These are phyloP conservation scores for Naganishia cerealis DNA, from an alignment of 1,284 basidiomycete genomes.

Conservation along the genomic window DNA sequence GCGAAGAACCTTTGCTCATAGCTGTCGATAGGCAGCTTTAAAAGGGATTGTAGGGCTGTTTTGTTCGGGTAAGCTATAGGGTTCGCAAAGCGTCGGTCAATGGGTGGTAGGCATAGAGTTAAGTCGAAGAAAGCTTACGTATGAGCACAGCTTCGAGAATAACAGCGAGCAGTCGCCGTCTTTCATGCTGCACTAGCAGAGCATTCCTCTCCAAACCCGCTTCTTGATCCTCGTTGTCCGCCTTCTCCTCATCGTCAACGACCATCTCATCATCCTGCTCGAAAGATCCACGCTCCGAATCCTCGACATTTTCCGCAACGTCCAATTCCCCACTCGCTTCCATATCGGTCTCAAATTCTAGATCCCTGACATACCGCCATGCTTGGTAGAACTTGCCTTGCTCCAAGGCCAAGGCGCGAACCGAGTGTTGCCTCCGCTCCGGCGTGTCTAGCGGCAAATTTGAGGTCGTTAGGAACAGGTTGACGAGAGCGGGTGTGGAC, in stretches of 20 bases:
- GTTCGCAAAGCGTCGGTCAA: not conserved
- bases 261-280: slow-evolving; percentile 28
- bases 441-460: slow-evolving; percentile 4
- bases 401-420: slow-evolving; percentile 3
- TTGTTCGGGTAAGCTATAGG: slow-evolving; percentile 15
- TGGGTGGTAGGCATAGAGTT: not conserved
- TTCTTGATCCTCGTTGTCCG: slow-evolving; percentile 16
- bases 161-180: slow-evolving; percentile 22
- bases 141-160: slow-evolving; percentile 27
- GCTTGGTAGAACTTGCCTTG: slow-evolving; percentile 15
- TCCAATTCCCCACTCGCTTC: slow-evolving; percentile 6
- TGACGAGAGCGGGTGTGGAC: not conserved
- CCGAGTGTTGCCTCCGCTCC: slow-evolving; percentile 8
- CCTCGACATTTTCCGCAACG: slow-evolving; percentile 8
- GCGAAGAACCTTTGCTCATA: slow-evolving; percentile 48
- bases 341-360: slow-evolving; percentile 27
- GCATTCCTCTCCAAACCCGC: slow-evolving; percentile 16
- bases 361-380: slow-evolving; percentile 25
- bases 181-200: slow-evolving; percentile 8
- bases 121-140: slow-evolving; percentile 12
- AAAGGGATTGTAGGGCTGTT: slow-evolving; percentile 40
- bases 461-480: not conserved
- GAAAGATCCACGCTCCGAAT: not conserved
- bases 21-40: slow-evolving; percentile 46
- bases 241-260: slow-evolving; percentile 2